Conservation (phyloP, 2,329 filamentous ascomycete genomes). For the Fusarium veterinarium region DNA sequence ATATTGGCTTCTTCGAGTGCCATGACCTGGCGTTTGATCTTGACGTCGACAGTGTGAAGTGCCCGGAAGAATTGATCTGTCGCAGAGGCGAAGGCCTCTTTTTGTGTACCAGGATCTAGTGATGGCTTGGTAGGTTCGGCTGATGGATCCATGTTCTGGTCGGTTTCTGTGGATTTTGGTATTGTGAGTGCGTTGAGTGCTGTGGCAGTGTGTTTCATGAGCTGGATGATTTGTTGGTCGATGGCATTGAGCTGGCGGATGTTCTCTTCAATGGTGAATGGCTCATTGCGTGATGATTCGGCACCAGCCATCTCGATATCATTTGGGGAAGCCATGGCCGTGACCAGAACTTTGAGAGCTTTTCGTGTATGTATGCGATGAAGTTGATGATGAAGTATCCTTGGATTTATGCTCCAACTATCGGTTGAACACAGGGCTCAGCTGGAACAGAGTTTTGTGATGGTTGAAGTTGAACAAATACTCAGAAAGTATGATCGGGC, state of each 20-base stretch:
- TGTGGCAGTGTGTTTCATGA: conserved; percentile 59
- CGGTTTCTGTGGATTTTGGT: conserved; percentile 19
- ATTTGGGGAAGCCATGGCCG: conserved; percentile 47
- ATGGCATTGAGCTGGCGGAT: conserved; percentile 84
- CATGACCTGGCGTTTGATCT: conserved; percentile 74
- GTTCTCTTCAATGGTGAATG: conserved; percentile 80
- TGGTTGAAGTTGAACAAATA: not conserved
- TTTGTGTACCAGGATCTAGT: conserved; percentile 62
- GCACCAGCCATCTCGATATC: conserved; percentile 49
- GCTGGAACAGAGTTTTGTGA: not conserved
- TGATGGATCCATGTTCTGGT: conserved; percentile 16
- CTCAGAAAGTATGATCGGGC: too few relatives aligned
- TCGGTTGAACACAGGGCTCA: not conserved
- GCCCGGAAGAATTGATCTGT: conserved; percentile 77
- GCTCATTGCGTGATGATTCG: conserved; percentile 50
- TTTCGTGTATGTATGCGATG: not conserved
- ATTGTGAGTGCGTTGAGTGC: conserved; percentile 60
- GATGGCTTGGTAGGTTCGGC: conserved; percentile 37
- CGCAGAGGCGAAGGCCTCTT: conserved; percentile 66
- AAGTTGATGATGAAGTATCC: not conserved
- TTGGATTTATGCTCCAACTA: not conserved
- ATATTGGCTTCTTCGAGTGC: conserved; percentile 86
- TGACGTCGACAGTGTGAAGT: conserved; percentile 79
- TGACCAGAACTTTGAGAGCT: not conserved
- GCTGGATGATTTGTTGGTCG: conserved; percentile 67